phyloP scores from a whole-genome alignment of 345 rosid species.

The Ceriops decandra region DNA sequence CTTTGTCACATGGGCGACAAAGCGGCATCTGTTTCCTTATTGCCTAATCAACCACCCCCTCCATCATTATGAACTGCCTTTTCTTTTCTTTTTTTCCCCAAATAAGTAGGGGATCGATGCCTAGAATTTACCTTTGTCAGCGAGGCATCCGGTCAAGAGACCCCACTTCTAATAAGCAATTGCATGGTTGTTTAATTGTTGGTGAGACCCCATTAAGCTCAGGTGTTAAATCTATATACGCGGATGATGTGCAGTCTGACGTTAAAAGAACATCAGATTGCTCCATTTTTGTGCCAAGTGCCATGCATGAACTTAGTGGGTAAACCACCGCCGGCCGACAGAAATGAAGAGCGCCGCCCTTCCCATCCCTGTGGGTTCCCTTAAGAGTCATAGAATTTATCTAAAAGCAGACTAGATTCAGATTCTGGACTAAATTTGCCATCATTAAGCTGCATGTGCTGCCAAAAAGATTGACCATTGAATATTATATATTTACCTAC shows the following conservation, averaged over 20 bases:
- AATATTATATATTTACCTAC: neutral
- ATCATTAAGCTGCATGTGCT: slow-evolving; percentile 32
- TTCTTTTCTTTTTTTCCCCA: slow-evolving; percentile 5
- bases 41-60: slow-evolving; percentile 5
- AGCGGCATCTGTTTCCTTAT: neutral
- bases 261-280: neutral
- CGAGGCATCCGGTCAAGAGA: neutral
- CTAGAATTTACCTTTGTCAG: neutral
- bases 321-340: slow-evolving; percentile 63
- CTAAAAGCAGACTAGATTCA: slow-evolving; percentile 14
- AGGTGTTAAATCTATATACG: neutral
- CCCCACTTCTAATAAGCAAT: neutral
- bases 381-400: slow-evolving; percentile 29
- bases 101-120: slow-evolving; percentile 11
- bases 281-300: slow-evolving; percentile 4
- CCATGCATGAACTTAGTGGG: slow-evolving; percentile 31
- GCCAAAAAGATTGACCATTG: slow-evolving; percentile 17
- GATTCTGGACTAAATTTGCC: slow-evolving; percentile 10
- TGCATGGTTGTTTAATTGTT: too few species aligned
- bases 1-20: neutral
- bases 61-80: slow-evolving; percentile 2
- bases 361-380: slow-evolving; percentile 29
- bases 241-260: neutral
- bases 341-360: slow-evolving; percentile 36
- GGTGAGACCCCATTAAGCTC: too few species aligned